These are phyloP conservation scores for Spathaspora hagerdaliae DNA, from an alignment of 805 yeast genomes.

Conservation along the genomic window DNA sequence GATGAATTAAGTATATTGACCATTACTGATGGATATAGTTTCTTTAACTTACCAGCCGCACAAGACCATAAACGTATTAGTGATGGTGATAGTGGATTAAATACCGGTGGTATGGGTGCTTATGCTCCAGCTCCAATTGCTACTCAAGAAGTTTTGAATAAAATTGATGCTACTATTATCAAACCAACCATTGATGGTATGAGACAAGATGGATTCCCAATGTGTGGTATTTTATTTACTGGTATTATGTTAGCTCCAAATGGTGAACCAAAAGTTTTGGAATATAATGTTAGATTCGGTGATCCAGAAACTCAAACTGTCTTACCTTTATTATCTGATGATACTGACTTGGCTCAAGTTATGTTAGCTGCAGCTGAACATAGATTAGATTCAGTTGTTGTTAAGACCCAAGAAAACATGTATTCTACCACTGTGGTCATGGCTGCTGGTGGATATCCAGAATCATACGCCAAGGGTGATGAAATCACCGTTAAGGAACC, in stretches of 20 bases:
- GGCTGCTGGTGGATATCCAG: constrained; percentile 98
- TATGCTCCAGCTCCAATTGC: constrained; percentile 98
- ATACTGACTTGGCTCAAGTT: constrained; percentile 90
- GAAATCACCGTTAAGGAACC: constrained; percentile 55
- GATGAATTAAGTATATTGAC: constrained; percentile 94
- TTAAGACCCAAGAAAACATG: constrained; percentile 49
- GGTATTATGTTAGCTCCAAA: constrained; percentile 86
- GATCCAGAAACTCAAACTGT: constrained; percentile 99
- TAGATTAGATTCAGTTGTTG: constrained; percentile 77
- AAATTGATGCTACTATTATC: constrained; percentile 71
- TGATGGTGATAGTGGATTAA: constrained; percentile 88
- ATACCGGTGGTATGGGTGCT: constrained; percentile 99
- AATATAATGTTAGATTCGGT: constrained; percentile 97
- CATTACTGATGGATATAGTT: constrained; percentile 89
- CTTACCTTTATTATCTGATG: constrained; percentile 73
- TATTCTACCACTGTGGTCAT: constrained; percentile 90
- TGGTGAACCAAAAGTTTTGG: constrained; percentile 88
- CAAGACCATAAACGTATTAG: constrained; percentile 97
- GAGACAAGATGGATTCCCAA: constrained; percentile 93
- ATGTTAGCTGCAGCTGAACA: constrained; percentile 93
- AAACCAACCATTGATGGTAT: constrained; percentile 93
- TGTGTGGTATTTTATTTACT: constrained; percentile 92
- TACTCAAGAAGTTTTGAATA: constrained; percentile 63
- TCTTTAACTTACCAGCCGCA: constrained; percentile 89
- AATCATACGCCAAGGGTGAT: constrained; percentile 79